These are phyloP conservation scores for Cladosporium sp. DNA, from an alignment of 2,329 filamentous ascomycete species.

Conservation along the genomic window DNA sequence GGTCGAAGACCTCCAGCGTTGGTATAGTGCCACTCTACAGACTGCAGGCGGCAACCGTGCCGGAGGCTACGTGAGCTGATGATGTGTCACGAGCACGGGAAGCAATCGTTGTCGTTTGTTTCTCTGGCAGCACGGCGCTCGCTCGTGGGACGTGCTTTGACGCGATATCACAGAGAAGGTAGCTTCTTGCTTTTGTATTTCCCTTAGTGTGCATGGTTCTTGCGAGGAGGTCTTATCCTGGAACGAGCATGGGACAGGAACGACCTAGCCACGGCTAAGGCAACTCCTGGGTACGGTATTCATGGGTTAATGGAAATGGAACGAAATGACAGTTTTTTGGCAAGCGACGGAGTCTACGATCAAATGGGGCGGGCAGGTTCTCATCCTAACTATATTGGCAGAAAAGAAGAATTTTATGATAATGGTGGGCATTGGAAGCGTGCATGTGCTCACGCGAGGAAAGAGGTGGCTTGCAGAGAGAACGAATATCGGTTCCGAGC, in stretches of 20 bases:
- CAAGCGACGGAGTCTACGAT: background rate
- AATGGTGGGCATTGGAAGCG: background rate
- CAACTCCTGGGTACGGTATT: background rate
- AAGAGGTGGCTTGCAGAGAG: background rate
- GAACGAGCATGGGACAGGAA: background rate
- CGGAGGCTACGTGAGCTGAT: constrained; percentile 2
- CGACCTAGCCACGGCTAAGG: background rate
- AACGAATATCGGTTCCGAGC: background rate
- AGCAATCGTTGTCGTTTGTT: background rate
- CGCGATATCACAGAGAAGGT: background rate
- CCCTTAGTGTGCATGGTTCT: background rate
- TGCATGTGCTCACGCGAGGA: background rate
- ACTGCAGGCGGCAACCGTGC: background rate
- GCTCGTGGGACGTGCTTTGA: background rate
- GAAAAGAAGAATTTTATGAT: background rate
- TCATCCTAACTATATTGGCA: background rate
- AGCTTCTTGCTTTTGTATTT: background rate
- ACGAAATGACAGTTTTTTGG: background rate
- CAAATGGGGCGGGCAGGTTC: background rate
- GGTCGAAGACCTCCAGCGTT: constrained; percentile 32
- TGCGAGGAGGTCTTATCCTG: background rate
- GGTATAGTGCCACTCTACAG: constrained; percentile 22
- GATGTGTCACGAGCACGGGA: background rate
- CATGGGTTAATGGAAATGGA: background rate
- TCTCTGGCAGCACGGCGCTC: background rate